A percentile compares a stretch with the other conserved stretches of the same genome.
phyloP scores from a whole-genome alignment of 306 rosid genomes.

The Lagenaria siceraria region DNA sequence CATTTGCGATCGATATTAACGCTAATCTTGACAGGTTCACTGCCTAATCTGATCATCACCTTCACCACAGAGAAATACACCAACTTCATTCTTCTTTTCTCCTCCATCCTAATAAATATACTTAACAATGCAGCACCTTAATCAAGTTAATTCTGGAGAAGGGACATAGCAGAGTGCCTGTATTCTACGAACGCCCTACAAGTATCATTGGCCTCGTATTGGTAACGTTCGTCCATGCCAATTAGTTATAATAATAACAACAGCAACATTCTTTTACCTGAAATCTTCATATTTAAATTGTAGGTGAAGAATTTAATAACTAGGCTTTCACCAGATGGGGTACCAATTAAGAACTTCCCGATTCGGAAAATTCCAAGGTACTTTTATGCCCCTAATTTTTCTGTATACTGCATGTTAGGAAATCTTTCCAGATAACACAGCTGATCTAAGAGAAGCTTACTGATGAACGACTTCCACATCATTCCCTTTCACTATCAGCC shows the following conservation, averaged over 20 bases:
- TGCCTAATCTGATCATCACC: background rate
- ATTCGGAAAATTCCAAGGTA: conserved; percentile 70
- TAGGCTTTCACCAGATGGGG: conserved; percentile 42
- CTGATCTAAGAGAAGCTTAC: background rate
- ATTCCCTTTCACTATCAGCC: background rate
- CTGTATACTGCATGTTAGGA: background rate
- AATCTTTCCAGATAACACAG: background rate
- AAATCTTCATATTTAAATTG: conserved; percentile 1
- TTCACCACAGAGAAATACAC: background rate
- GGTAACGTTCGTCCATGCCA: conserved; percentile 25
- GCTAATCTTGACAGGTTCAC: conserved; percentile 51
- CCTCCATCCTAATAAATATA: background rate
- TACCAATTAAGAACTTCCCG: conserved; percentile 47
- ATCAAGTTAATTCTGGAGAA: conserved; percentile 44
- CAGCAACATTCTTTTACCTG: background rate
- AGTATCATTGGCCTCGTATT: conserved; percentile 63
- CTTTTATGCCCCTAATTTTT: background rate
- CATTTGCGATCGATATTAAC: conserved; percentile 47
- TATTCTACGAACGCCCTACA: conserved; percentile 47
- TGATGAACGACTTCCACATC: background rate
- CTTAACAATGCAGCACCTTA: conserved; percentile 32
- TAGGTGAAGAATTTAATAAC: conserved; percentile 61
- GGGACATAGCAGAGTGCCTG: conserved; percentile 79
- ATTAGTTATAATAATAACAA: background rate
- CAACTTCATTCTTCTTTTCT: background rate